Evolutionary conservation across 352 stramenopile genomes (phyloP), one percentile per base, ranked within the genome.

Genomic region (Phytophthora capsici): DNA sequence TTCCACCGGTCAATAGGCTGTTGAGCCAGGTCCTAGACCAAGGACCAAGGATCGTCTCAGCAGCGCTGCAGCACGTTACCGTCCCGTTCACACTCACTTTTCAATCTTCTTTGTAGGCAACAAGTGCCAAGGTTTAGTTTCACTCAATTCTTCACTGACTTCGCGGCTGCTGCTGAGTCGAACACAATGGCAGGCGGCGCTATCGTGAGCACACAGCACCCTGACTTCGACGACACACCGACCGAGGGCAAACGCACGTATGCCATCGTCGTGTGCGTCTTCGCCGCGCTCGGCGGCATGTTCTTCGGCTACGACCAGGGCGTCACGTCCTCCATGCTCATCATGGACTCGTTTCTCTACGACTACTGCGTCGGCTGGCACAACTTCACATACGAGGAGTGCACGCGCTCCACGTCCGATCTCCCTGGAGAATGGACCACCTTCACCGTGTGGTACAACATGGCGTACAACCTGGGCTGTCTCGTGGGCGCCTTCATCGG

Each of bases 311-410:
- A 77, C 36, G 63, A 79, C 20, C 66, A 77, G 23, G 73, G 73
- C 38, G 66, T 82, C 25, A 77, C 70, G 14, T 75, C 59, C 10
- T 58, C 53, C 44, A 43, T 82, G 45, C 62, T 82, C 16, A 66
- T 77, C 56, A 81, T 78, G 66, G 69, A 78, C 46, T 81, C 73
- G 19, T 78, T 81, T 58, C 30, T 82, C n/a, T 54, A 78, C 56
- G 67, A 77, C 46, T 75, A 69, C 52, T 75, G 67, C 53, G 62
- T 75, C 45, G 67, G 58, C 41, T 72, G 54, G 57, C 62, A 75
- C 59, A 66, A 71, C 41, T 69, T 65, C 50, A 68, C 55, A 6
- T 63, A 67, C 57, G 38, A 66, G 13, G n/a, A 71, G 14, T 71
- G 63, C 64, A 72, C 57, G 8, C 16, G 14, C 10, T 55, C 51